Base-by-base conservation (phyloP, 331 rosid genomes). In the Malus hybrid region DNA sequence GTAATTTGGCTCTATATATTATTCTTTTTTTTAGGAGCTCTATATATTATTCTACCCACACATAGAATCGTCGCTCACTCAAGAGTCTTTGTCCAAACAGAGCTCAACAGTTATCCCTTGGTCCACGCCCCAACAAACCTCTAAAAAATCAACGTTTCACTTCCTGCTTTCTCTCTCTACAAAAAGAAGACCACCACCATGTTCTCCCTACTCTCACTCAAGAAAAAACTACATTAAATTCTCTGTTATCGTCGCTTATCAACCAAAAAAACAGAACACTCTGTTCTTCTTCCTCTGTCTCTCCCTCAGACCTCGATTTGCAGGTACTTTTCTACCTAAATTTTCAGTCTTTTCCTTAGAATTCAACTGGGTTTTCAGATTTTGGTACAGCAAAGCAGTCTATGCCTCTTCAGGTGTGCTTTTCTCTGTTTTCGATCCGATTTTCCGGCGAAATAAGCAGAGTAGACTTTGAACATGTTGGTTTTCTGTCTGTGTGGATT, bases 171-270 rank as follows among this genome's bases (percentile, higher is more conserved):
- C 24, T 75, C 54, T 63, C 19, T 13, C 62, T 18, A 6, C 13
- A 29, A 33, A 52, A 14, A 52, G 4, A 10, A 42, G 2, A 36
- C 44, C 44, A 42, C 13, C 12, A 3, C 48, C 13, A 1, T 42
- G 48, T 42, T 42, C 48, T 42, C 48, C 3, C 48, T 42, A 3
- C 48, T 42, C 48, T 10, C 48, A 10, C 48, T 42, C 48, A 10
- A 55, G 24, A 19, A 52, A 55, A 55, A 32, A 13, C 72, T 63
- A 28, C 80, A 18, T 80, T 4, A 80, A 59, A 75, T 64, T 71
- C 60, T 32, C n/a, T 44, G 27, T 19, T 27, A 8, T 34, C 50
- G 16, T 65, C 29, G 57, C 3, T 22, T 36, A 10, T 64, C 68
- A 29, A 64, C 68, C 36, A 34, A 16, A 64, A 32, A 64, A 57